phyloP scores from a whole-genome alignment of 495 filamentous ascomycete genomes.

The Pseudomonodictys pantanalensis region DNA sequence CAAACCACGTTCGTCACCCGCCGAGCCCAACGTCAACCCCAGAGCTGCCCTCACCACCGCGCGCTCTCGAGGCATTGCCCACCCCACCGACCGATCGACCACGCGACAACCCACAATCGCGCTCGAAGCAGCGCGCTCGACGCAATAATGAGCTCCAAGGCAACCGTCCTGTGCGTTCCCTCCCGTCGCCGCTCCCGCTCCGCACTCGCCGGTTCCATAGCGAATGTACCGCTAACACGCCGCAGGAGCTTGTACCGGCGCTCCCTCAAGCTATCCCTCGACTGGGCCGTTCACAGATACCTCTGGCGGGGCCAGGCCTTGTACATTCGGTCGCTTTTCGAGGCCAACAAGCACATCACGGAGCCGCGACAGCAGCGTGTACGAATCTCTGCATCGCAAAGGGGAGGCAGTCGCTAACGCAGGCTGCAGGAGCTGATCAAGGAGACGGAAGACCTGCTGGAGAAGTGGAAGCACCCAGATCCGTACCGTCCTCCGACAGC shows the following conservation, averaged over 20 bases:
- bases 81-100: neutral
- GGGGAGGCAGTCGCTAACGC: conserved; percentile 5
- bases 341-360: conserved; percentile 81
- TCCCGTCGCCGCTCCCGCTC: conserved; percentile 1
- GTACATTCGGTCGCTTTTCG: conserved; percentile 93
- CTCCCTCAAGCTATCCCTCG: conserved; percentile 85
- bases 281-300: conserved; percentile 88
- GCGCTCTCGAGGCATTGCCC: neutral
- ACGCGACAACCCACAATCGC: neutral
- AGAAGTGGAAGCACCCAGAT: conserved; percentile 97
- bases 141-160: conserved; percentile 20
- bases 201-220: neutral
- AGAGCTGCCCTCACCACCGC: neutral
- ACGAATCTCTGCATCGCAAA: conserved; percentile 30
- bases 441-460: conserved; percentile 81
- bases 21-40: conserved; percentile 18
- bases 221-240: conserved; percentile 9
- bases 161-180: conserved; percentile 20
- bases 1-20: conserved; percentile 13
- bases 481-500: conserved; percentile 84
- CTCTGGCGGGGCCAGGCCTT: conserved; percentile 93
- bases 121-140: neutral
- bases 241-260: conserved; percentile 90
- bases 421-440: conserved; percentile 64
- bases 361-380: conserved; percentile 89